Percentiles rank a stretch among this genome's conserved stretches.
Evolutionary conservation across 1,284 basidiomycete genomes (phyloP).

Genomic region (Jaminaea rosea): DNA sequence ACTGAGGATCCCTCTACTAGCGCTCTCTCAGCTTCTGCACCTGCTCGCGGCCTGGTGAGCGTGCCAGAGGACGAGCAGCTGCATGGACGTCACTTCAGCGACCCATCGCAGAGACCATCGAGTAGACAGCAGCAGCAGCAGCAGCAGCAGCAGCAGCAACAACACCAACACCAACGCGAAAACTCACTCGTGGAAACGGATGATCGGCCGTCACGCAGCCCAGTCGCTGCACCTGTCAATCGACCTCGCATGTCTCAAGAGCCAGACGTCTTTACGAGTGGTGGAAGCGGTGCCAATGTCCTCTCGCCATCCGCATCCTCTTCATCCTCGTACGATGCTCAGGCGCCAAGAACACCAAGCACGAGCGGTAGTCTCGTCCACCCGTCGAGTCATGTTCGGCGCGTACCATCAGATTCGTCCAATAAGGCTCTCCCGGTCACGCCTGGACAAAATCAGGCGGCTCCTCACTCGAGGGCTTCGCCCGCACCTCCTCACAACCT

Average conservation of each 20-base stretch:
- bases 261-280: not conserved
- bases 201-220: not conserved
- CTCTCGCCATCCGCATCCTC: not conserved
- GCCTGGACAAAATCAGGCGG: not conserved
- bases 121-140: not conserved
- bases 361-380: no score
- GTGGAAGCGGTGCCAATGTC: no score
- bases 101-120: slow-evolving; percentile 6
- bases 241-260: not conserved
- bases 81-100: slow-evolving; percentile 7
- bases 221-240: not conserved
- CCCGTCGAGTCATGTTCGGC: slow-evolving; percentile 1
- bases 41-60: slow-evolving; percentile 17
- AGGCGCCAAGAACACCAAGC: not conserved
- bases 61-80: slow-evolving; percentile 32
- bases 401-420: not conserved
- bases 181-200: not conserved
- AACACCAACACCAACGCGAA: not conserved
- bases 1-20: not conserved
- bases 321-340: not conserved
- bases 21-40: slow-evolving; percentile 8
- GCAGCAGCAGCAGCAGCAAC: not conserved
- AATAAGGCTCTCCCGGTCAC: slow-evolving; percentile 1
- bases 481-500: slow-evolving; percentile 5
- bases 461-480: not conserved